Evolutionary conservation across 768 basidiomycete genomes (phyloP), one percentile per base, ranked within the genome.

Genomic region (Rhodosporidiobolus sp.): DNA sequence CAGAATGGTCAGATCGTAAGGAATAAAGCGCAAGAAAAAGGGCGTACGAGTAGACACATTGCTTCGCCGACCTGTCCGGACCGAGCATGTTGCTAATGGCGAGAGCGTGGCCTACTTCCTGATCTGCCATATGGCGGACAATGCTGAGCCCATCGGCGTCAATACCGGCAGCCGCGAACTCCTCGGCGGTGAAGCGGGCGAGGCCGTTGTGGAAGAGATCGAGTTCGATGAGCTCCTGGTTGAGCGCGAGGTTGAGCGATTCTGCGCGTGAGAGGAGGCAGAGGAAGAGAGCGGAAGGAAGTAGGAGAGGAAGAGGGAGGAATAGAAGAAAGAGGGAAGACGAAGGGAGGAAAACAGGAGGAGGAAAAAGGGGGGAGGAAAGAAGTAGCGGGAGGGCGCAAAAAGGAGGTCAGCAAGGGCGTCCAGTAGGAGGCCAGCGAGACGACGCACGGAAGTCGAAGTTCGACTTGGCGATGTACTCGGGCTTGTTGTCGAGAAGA

Each of bases 141-240:
- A 88, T 80, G 78, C 80, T 84, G 61, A 84, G 83, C 72, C 88
- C 86, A 32, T 85, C 85, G 9, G 84, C 84, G 58, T 79, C 82
- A 55, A 89, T 76, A 0, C 87, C 87, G 1, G 83, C 85, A 9
- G 79, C 85, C 34, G 85, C 84, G 78, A 88, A 89, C 30, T 88
- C 87, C 35, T 84, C 81, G 0, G 70, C 81, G 6, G 84, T 84
- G 82, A 90, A 89, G 12, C 76, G 63, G 22, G 83, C 83, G 16
- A 88, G 83, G 34, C 85, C 87, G 68, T 85, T 81, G 76, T 87
- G 82, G 83, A 88, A 88, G n/a, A 43, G 35, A 34, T 63, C 77
- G n/a, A 82, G 78, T 77, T 88, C 87, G 71, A 89, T 86, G 78
- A 83, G 85, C 79, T 88, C 87, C 81, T 88, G 87, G 77, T 87